Evolutionary conservation across 768 basidiomycete species (phyloP).

Genomic region (Suillus brevipes): DNA sequence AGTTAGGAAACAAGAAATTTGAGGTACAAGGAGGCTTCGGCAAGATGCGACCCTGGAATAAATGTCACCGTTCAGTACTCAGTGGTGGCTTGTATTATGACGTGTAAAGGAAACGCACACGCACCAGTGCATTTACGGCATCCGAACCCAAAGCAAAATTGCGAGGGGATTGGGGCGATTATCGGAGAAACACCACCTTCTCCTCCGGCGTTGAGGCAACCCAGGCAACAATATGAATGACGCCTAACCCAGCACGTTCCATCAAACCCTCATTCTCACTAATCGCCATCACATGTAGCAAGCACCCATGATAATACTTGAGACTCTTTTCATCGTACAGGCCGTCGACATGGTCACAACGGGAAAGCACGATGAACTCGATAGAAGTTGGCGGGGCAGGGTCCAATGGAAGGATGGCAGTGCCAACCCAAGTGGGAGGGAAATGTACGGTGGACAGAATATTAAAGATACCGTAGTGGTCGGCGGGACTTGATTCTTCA

Average conservation of each 20-base stretch:
- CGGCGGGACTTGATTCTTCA: neutral
- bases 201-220: neutral
- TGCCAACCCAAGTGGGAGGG: slow-evolving; percentile 9
- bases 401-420: slow-evolving; percentile 18
- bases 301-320: slow-evolving; percentile 15
- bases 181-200: slow-evolving; percentile 1
- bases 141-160: slow-evolving; percentile 20
- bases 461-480: slow-evolving; percentile 15
- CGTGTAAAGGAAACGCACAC: neutral
- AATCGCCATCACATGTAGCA: slow-evolving; percentile 26
- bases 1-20: slow-evolving; percentile 39
- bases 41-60: slow-evolving; percentile 25
- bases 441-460: slow-evolving; percentile 8
- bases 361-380: slow-evolving; percentile 23
- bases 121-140: slow-evolving; percentile 18
- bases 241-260: slow-evolving; percentile 24
- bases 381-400: slow-evolving; percentile 11
- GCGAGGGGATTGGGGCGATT: slow-evolving; percentile 13
- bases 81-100: neutral
- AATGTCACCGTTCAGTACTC: neutral
- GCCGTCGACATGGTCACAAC: slow-evolving; percentile 6
- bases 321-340: slow-evolving; percentile 13
- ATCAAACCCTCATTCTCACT: slow-evolving; percentile 9
- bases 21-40: slow-evolving; percentile 36
- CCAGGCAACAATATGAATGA: slow-evolving; percentile 23